Evolutionary conservation across 1,284 basidiomycete species (phyloP).

Genomic region (Singerocomus inundabilis): DNA sequence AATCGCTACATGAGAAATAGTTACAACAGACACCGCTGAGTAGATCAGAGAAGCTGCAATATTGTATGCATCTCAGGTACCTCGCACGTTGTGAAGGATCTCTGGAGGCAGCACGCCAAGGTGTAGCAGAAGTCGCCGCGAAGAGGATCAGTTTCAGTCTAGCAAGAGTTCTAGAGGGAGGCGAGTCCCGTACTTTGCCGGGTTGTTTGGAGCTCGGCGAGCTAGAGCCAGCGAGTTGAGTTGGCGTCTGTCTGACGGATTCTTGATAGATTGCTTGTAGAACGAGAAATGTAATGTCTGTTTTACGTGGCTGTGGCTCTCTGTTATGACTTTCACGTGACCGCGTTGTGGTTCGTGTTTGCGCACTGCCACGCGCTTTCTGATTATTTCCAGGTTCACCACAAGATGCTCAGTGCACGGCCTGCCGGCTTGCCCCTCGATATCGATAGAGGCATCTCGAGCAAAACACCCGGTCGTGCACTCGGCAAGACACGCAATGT

Average conservation of each 20-base stretch:
- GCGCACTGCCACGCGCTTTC: background rate
- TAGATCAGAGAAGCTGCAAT: background rate
- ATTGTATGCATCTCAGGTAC: background rate
- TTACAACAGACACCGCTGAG: background rate
- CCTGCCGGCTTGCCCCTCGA: constrained; percentile 40
- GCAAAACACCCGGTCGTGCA: constrained; percentile 49
- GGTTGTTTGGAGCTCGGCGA: constrained; percentile 41
- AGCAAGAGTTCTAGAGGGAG: too few species aligned
- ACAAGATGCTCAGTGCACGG: constrained; percentile 27
- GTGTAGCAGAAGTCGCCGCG: too few species aligned
- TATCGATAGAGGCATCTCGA: constrained; percentile 34
- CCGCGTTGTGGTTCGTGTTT: constrained; percentile 30
- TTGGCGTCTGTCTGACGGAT: constrained; percentile 75
- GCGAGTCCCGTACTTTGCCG: constrained; percentile 36
- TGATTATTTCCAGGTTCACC: background rate
- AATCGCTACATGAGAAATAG: background rate
- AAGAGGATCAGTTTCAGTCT: too few species aligned
- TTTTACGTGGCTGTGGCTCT: constrained; percentile 3
- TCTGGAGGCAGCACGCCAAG: too few species aligned
- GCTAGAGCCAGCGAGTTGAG: constrained; percentile 55
- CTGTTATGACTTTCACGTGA: constrained; percentile 22
- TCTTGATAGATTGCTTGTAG: background rate
- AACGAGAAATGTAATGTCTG: background rate
- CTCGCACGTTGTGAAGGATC: too few species aligned
- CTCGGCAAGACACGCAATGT: constrained; percentile 38